Percentiles rank a stretch among this genome's conserved stretches.
phyloP scores from a whole-genome alignment of 2,329 filamentous ascomycete genomes.

The Phaeosphaeria sp. region DNA sequence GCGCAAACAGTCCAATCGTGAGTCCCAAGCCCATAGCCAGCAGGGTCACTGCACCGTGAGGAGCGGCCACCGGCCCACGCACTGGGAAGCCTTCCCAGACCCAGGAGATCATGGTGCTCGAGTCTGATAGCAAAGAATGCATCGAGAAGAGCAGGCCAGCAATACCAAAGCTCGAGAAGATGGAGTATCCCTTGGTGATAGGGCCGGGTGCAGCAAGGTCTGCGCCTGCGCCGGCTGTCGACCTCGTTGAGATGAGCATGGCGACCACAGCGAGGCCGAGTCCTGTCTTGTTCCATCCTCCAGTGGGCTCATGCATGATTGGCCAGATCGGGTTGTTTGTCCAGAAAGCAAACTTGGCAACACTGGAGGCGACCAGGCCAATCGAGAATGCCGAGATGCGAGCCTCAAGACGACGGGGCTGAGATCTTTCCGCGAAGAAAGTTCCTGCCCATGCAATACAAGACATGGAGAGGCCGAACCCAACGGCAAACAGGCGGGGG shows the following conservation, averaged over 20 bases:
- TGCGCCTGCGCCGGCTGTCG: conserved; percentile 55
- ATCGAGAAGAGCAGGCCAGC: conserved; percentile 86
- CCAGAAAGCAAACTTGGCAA: conserved; percentile 89
- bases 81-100: conserved; percentile 97
- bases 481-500: conserved; percentile 78
- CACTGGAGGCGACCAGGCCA: conserved; percentile 82
- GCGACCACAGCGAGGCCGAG: conserved; percentile 78
- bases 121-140: conserved; percentile 93
- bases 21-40: conserved; percentile 86
- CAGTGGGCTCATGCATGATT: conserved; percentile 86
- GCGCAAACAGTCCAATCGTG: conserved; percentile 75
- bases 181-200: conserved; percentile 67
- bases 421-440: conserved; percentile 77
- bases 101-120: conserved; percentile 98
- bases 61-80: conserved; percentile 82
- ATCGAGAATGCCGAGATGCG: conserved; percentile 81
- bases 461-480: conserved; percentile 79
- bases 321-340: conserved; percentile 99
- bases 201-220: conserved; percentile 60
- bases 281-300: conserved; percentile 89
- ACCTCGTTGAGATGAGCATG: conserved; percentile 75
- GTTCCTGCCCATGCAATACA: conserved; percentile 86
- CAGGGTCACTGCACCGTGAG: conserved; percentile 88
- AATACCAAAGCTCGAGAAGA: conserved; percentile 77
- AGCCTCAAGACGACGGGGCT: conserved; percentile 78